These are phyloP conservation scores for Lenwebbia sp. DNA, from an alignment of 345 rosid species.

Conservation along the genomic window DNA sequence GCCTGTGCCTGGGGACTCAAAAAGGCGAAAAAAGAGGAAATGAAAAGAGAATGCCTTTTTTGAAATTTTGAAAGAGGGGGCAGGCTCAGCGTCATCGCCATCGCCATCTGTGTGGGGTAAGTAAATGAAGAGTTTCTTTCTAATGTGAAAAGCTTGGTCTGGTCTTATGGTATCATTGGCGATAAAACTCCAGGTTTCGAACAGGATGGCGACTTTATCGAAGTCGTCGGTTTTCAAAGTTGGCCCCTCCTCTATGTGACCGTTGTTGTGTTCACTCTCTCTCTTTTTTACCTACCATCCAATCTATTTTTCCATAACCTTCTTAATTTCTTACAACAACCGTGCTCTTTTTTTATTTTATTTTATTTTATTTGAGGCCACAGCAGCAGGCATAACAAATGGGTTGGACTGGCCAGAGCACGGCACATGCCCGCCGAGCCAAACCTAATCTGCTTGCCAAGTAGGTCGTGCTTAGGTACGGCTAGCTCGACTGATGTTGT, in stretches of 20 bases:
- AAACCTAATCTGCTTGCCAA: not conserved
- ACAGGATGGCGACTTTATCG: not conserved
- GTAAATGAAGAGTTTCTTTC: too few relatives aligned
- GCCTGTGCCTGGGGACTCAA: not conserved
- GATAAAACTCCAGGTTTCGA: not conserved
- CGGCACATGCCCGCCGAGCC: too few relatives aligned
- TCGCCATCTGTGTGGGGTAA: too few relatives aligned
- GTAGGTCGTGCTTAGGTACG: not conserved
- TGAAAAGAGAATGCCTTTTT: not conserved
- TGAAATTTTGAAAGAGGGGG: not conserved
- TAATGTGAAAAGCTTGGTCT: too few relatives aligned
- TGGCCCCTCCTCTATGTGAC: not conserved
- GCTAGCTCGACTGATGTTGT: rapidly evolving
- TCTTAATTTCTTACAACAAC: not conserved
- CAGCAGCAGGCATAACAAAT: not conserved
- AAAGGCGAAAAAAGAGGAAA: not conserved
- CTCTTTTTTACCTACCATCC: not conserved
- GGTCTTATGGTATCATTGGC: not conserved
- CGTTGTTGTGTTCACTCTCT: not conserved
- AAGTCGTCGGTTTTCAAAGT: not conserved
- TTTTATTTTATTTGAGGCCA: not conserved
- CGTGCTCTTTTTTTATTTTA: not conserved
- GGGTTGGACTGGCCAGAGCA: not conserved
- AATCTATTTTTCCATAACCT: not conserved
- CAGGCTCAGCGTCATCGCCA: not conserved